Evolutionary conservation across 208 protist species (phyloP).

Genomic region (Acanthamoeba healyi): DNA sequence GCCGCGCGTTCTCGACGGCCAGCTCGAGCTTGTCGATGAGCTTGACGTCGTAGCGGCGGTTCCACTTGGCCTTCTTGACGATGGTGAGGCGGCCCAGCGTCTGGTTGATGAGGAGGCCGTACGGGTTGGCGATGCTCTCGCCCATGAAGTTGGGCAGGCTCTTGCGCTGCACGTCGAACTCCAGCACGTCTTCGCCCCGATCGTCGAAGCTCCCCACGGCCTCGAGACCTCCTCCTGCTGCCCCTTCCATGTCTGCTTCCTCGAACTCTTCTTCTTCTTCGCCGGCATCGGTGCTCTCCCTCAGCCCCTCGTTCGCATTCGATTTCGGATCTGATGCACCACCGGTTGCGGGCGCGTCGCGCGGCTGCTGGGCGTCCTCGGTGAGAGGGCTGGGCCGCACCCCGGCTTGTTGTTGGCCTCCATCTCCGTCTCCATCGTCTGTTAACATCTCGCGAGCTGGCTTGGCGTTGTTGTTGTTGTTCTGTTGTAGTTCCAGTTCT

Average conservation of each 20-base stretch:
- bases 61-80: slow-evolving; percentile 41
- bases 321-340: too few species aligned
- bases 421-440: too few species aligned
- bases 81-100: neutral
- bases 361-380: too few species aligned
- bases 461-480: too few species aligned
- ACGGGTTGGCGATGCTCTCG: slow-evolving; percentile 35
- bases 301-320: too few species aligned
- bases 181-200: neutral
- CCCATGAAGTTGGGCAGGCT: slow-evolving; percentile 49
- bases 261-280: neutral
- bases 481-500: too few species aligned
- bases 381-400: too few species aligned
- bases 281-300: neutral
- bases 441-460: too few species aligned
- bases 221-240: neutral
- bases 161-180: slow-evolving; percentile 64
- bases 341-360: too few species aligned
- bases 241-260: too few species aligned
- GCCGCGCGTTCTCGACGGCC: neutral
- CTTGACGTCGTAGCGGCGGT: neutral
- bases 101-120: slow-evolving; percentile 1
- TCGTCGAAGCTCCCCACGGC: neutral
- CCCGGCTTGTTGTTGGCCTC: too few species aligned
- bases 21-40: slow-evolving; percentile 51